Evolutionary conservation across 2,329 filamentous ascomycete genomes (phyloP), one percentile per base, ranked within the genome.

Genomic region (Arthroderma sp.): DNA sequence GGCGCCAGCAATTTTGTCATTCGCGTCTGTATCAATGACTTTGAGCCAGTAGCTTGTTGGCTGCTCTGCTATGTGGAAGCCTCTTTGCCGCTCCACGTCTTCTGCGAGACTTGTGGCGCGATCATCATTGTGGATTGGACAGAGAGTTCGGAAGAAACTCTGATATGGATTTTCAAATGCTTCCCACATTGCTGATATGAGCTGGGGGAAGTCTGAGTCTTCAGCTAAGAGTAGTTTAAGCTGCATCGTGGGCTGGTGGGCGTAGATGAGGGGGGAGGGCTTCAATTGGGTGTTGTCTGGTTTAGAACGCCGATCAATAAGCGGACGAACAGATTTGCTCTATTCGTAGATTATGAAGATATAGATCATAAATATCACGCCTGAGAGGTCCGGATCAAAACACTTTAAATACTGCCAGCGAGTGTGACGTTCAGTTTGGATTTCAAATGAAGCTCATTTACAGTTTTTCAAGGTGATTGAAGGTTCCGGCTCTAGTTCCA

Each of bases 1-100:
- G 1, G 44, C 58, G 0, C 57, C 59, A 1, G 51, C 57, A n/a
- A 61, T 45, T 11, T 47, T 52, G 8, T 55, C 55, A 4, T 54
- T 55, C 1, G 54, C 58, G 9, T 57, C 51, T 9, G 49, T 49
- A 42, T 61, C 58, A 30, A 60, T 53, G 1, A 61, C 52, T 42
- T 61, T 60, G 4, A 57, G 43, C 59, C 59, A 62, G 33, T 53
- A 47, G 43, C 53, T 57, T 1, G 55, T 48, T 1, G 56, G 55
- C 29, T 61, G 55, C 8, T 37, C 28, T 7, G 52, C 36, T 6
- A 53, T 51, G 29, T 59, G 52, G 51, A 55, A 55, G 6, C 45
- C 36, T 10, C 55, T 37, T 22, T 56, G 52, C 2, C 53, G 47
- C 2, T 47, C 40, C 2, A 50, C 52, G 4, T 50, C 50, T 2